phyloP scores from a whole-genome alignment of 192 early-diverging fungal genomes.

The Ramicandelaber brevisporus region DNA sequence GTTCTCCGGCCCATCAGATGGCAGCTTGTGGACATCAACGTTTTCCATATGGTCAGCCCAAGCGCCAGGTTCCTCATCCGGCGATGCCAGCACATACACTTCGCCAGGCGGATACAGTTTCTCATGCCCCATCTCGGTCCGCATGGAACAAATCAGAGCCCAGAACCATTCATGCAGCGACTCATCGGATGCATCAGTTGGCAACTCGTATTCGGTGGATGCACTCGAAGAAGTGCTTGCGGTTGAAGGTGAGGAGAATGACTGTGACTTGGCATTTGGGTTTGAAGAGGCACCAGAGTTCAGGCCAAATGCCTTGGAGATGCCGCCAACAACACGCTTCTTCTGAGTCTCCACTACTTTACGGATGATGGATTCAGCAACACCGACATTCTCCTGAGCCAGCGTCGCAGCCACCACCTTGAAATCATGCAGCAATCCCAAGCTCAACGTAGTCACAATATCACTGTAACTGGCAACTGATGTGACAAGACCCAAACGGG shows the following conservation, averaged over 20 bases:
- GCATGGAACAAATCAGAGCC: slow-evolving; percentile 54
- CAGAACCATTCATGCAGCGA: slow-evolving; percentile 59
- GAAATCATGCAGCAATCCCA: slow-evolving; percentile 51
- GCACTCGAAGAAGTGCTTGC: no score
- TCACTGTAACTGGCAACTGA: slow-evolving; percentile 64
- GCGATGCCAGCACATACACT: slow-evolving; percentile 26
- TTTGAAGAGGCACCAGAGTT: no score
- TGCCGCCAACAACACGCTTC: no score
- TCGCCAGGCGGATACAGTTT: slow-evolving; percentile 62
- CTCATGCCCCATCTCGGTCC: slow-evolving; percentile 59
- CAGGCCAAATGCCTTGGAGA: no score
- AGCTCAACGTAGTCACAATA: slow-evolving; percentile 43
- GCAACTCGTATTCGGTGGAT: no score
- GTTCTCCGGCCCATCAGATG: no score
- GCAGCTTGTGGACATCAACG: no score
- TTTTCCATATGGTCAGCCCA: slow-evolving; percentile 1
- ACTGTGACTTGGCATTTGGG: no score
- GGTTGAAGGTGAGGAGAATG: no score
- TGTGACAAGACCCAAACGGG: slow-evolving; percentile 44
- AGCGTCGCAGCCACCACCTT: slow-evolving; percentile 39
- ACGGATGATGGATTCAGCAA: slow-evolving; percentile 37
- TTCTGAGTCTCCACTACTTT: slow-evolving; percentile 20
- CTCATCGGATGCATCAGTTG: no score
- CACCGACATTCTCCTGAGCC: slow-evolving; percentile 21
- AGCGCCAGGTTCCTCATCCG: slow-evolving; percentile 10